phyloP scores from a whole-genome alignment of 2,329 filamentous ascomycete genomes.

The Fusarium fracticaudum region DNA sequence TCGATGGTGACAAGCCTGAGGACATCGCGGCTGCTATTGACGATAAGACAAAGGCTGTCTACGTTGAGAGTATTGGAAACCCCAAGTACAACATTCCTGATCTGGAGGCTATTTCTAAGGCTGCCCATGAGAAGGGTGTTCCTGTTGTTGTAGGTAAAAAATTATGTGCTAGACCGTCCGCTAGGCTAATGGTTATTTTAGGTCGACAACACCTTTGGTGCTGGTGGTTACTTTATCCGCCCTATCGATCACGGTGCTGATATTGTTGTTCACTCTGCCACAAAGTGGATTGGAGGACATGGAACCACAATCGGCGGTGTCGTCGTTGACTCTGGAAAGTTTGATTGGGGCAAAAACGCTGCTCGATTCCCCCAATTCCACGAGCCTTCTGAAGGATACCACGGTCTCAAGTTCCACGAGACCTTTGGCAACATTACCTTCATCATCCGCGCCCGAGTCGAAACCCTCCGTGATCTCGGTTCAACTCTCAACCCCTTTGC shows the following conservation, averaged over 20 bases:
- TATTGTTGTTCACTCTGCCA: constrained; percentile 93
- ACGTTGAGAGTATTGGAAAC: constrained; percentile 93
- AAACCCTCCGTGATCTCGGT: constrained; percentile 89
- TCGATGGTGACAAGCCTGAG: constrained; percentile 80
- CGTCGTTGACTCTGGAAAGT: constrained; percentile 88
- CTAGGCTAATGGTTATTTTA: constrained; percentile 44
- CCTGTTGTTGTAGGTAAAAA: constrained; percentile 65
- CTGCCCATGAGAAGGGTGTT: constrained; percentile 75
- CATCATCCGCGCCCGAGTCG: constrained; percentile 86
- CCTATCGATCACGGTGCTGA: constrained; percentile 93
- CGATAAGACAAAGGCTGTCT: constrained; percentile 92
- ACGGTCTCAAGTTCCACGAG: constrained; percentile 94
- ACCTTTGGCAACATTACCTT: constrained; percentile 87
- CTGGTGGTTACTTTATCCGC: constrained; percentile 86
- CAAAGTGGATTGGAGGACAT: constrained; percentile 97
- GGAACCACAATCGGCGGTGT: constrained; percentile 91
- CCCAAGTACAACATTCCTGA: constrained; percentile 93
- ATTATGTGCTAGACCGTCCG: not conserved
- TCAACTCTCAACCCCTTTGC: constrained; percentile 87
- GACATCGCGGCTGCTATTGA: constrained; percentile 87
- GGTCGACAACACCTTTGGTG: constrained; percentile 96
- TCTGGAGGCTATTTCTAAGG: constrained; percentile 84
- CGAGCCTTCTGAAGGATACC: constrained; percentile 88
- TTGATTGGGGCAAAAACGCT: constrained; percentile 89
- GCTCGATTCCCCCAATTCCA: constrained; percentile 92